phyloP scores from a whole-genome alignment of 768 basidiomycete species.

The Lanmaoa pseudosensibilis region DNA sequence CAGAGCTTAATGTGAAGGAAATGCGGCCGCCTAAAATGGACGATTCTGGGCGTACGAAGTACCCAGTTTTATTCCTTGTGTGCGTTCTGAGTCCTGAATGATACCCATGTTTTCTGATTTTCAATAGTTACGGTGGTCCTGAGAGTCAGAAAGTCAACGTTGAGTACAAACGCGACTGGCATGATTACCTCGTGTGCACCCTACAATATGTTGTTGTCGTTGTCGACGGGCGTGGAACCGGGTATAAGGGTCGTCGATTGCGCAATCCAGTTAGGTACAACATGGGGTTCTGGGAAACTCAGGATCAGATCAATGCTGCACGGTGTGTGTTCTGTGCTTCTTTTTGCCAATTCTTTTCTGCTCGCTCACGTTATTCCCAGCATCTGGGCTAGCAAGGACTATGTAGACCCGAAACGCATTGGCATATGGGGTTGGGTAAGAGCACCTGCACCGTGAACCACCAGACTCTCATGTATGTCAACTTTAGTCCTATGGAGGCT shows the following conservation, averaged over 20 bases:
- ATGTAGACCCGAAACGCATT: conserved; percentile 85
- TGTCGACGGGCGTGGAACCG: conserved; percentile 94
- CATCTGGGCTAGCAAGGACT: conserved; percentile 80
- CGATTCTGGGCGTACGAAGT: conserved; percentile 91
- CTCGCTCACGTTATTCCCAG: conserved; percentile 35
- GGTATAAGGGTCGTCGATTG: conserved; percentile 80
- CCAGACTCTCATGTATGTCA: not conserved
- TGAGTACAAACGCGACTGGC: conserved; percentile 75
- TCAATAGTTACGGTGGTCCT: conserved; percentile 84
- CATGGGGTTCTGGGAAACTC: conserved; percentile 85
- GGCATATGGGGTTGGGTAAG: conserved; percentile 98
- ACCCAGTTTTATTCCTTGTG: conserved; percentile 91
- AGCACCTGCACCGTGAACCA: conserved; percentile 4
- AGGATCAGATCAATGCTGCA: conserved; percentile 88
- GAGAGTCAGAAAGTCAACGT: conserved; percentile 75
- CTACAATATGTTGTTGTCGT: conserved; percentile 82
- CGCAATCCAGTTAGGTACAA: conserved; percentile 88
- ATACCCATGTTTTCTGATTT: conserved; percentile 3
- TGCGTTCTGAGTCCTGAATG: conserved; percentile 31
- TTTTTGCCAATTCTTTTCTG: not conserved
- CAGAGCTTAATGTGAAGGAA: conserved; percentile 89
- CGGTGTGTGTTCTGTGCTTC: conserved; percentile 47
- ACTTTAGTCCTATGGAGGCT: conserved; percentile 88
- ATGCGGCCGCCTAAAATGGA: conserved; percentile 92
- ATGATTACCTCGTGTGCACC: conserved; percentile 79